Base-by-base conservation (phyloP, 2,329 filamentous ascomycete species). In the Coniochaeta sp. region DNA sequence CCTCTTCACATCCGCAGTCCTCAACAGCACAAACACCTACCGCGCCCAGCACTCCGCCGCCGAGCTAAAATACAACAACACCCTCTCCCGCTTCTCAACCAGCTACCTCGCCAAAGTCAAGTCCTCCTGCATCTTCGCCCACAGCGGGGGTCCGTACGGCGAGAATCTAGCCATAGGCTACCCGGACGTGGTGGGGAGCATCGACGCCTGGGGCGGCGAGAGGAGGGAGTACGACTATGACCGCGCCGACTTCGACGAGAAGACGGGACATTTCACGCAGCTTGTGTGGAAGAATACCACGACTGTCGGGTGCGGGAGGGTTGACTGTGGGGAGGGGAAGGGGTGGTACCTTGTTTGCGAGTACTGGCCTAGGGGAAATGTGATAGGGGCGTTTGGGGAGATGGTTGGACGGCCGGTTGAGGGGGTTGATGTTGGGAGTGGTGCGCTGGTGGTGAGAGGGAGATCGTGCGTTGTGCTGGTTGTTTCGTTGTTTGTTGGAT, bases 161-260 rank as follows among this genome's bases (percentile, higher is more conserved):
- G 87, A 91, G 69, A 91, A 91, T 66, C 75, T 91, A 3, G 86
- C 86, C 7, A 73, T 82, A 4, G 86, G 86, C 4, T 89, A 82
- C 63, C 56, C 71, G 0, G 82, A 85, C 60, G 78, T 76, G 1
- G 76, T 76, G 0, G 70, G 74, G 3, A 75, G 78, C 48, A 72
- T 91, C n/a, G 76, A 80, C 42, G 78, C 76, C 1, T 91, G 87
- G 86, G 87, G 81, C 16, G 62, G 75, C 56, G 83, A 88, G 67
- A 65, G 79, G 10, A 60, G 64, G 0, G 53, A 71, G 6, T 91
- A 89, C 62, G 66, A 85, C 58, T 91, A 79, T 63, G 56, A 61
- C 2, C 62, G 75, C 1, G 77, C 76, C 0, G 76, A 75, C 1
- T 89, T 86, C 60, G 69, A 61, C 8, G 71, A 82, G 57, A 64